Evolutionary conservation across 148 eudicot genomes (phyloP).

Genomic region (Vaccinium vitisidaea): DNA sequence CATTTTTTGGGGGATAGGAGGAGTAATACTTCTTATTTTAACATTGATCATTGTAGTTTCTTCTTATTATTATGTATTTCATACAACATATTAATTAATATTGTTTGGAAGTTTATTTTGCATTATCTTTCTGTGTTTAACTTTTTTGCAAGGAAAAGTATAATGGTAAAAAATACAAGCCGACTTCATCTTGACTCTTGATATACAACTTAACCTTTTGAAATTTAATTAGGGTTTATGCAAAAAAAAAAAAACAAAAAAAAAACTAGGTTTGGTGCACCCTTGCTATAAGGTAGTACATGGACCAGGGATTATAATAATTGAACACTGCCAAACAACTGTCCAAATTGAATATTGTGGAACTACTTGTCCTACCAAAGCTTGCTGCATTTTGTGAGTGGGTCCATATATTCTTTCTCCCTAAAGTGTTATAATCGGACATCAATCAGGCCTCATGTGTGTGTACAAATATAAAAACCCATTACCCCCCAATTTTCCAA

Average conservation of each 20-base stretch:
- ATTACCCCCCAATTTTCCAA: not conserved
- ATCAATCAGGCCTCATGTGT: not conserved
- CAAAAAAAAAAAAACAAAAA: not conserved
- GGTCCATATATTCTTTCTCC: not conserved
- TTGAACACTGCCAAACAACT: constrained; percentile 1
- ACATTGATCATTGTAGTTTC: too few relatives aligned
- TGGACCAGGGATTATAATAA: not conserved
- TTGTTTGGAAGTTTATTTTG: too few relatives aligned
- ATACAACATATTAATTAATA: too few relatives aligned
- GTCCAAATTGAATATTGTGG: not conserved
- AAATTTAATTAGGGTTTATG: not conserved
- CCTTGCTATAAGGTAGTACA: not conserved
- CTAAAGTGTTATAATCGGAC: not conserved
- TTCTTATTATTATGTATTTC: too few relatives aligned
- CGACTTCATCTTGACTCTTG: too few relatives aligned
- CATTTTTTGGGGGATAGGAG: too few relatives aligned
- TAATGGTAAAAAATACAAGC: too few relatives aligned
- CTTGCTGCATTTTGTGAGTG: not conserved
- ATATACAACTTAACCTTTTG: not conserved
- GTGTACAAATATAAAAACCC: not conserved
- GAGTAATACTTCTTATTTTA: too few relatives aligned
- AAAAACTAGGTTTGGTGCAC: not conserved
- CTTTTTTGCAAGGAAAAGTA: too few relatives aligned
- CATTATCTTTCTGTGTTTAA: too few relatives aligned
- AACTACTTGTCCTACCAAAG: not conserved